Evolutionary conservation across 1,284 basidiomycete species (phyloP).

Genomic region (Austroboletus novae-zelandiae): DNA sequence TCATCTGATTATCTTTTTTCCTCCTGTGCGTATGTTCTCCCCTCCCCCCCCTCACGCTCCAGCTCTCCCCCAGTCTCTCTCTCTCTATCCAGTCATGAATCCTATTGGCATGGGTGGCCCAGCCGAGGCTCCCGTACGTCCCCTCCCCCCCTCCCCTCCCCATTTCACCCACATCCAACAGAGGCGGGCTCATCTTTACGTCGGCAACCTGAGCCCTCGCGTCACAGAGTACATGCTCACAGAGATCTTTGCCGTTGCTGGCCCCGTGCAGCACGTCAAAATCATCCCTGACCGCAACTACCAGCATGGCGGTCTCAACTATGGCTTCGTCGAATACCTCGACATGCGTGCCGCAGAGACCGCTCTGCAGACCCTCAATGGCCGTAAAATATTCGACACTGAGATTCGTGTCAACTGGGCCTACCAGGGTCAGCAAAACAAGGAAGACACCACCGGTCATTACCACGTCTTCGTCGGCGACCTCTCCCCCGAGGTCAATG

Average conservation of each 20-base stretch:
- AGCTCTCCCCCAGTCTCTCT: slow-evolving; percentile 18
- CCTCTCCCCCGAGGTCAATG: slow-evolving; percentile 96
- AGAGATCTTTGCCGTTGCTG: slow-evolving; percentile 95
- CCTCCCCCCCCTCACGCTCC: not conserved
- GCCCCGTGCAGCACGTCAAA: slow-evolving; percentile 95
- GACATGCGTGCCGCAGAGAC: slow-evolving; percentile 98
- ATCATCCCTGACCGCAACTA: slow-evolving; percentile 98
- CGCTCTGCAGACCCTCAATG: slow-evolving; percentile 94
- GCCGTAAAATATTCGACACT: slow-evolving; percentile 96
- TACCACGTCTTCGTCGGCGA: slow-evolving; percentile 99
- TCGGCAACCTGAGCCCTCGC: slow-evolving; percentile 93
- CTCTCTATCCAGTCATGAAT: slow-evolving; percentile 70
- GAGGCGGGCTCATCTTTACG: slow-evolving; percentile 92
- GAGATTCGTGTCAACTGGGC: slow-evolving; percentile 98
- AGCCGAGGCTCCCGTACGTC: slow-evolving; percentile 72
- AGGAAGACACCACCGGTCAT: slow-evolving; percentile 94
- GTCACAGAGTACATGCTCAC: slow-evolving; percentile 95
- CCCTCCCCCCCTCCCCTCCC: slow-evolving; percentile 26
- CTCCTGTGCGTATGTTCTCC: slow-evolving; percentile 35
- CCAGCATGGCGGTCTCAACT: slow-evolving; percentile 96
- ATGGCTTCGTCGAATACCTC: slow-evolving; percentile 97
- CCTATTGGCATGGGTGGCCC: slow-evolving; percentile 63
- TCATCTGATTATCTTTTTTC: slow-evolving; percentile 42
- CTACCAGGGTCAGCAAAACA: slow-evolving; percentile 94
- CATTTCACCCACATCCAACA: slow-evolving; percentile 32